Evolutionary conservation across 306 rosid species (phyloP), one percentile per base, ranked within the genome.

Genomic region (Inga leiocalycina): DNA sequence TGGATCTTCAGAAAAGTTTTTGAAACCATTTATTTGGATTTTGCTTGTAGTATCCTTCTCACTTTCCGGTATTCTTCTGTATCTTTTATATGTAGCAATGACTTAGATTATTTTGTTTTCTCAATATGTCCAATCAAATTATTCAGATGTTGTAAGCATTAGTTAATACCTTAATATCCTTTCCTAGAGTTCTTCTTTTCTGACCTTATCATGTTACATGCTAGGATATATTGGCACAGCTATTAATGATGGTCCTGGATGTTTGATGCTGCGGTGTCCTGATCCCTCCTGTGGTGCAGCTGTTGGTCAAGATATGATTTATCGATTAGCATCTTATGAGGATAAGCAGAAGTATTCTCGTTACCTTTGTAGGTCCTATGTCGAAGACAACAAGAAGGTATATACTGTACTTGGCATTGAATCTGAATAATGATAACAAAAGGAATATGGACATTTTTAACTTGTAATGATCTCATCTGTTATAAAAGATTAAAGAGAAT

Each of bases 311-410:
- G 89, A 95, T 87, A 95, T 93, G 93, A 89, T 95, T 78, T 77
- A 78, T 81, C 59, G 10, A 32, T 78, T 95, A 78, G 88, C 93
- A 51, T 84, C 91, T 54, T 24, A 75, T 19, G 97, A 91, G 71
- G 97, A 93, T 80, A 88, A 70, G 74, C 88, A 86, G 74, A 95
- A 95, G 87, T 95, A 93, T 85, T 80, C 13, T 3, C 97, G 95
- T 37, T 95, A 93, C 84, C 92, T 95, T 79, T 86, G 88, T 82
- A 90, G 97, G 83, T 95, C 98, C 79, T 93, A 93, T 78, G 90
- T 95, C 39, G 97, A 95, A 89, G 97, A 95, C 87, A 95, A 93
- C 54, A 90, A 94, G 82, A 95, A 93, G 97, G 97, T 92, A 86
- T 82, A 76, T 85, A 82, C 37, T 78, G 48, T 59, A 35, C 19